phyloP scores from a whole-genome alignment of 73 alveolate species.

The Uronychia binucleata region DNA sequence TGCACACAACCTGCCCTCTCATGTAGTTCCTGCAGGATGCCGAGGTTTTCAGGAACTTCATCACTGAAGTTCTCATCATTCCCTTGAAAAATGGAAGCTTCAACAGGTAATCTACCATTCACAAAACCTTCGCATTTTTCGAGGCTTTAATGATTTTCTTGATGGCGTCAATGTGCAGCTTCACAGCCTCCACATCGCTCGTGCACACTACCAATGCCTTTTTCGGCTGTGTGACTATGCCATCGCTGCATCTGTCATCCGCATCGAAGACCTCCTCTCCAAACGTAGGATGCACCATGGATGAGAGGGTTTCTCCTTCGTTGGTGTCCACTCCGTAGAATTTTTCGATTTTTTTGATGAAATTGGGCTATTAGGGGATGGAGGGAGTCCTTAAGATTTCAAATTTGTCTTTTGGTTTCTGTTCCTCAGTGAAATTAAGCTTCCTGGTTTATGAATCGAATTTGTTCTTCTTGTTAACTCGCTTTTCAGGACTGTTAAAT shows the following conservation, averaged over 20 bases:
- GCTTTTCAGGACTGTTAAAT: too few relatives aligned
- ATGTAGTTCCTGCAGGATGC: not conserved
- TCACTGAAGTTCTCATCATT: not conserved
- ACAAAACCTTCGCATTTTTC: not conserved
- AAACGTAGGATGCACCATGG: not conserved
- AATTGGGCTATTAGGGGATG: too few relatives aligned
- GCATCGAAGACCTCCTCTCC: not conserved
- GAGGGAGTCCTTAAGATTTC: too few relatives aligned
- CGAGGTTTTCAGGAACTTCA: not conserved
- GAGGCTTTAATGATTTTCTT: not conserved
- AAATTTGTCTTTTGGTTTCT: too few relatives aligned
- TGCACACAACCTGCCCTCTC: not conserved
- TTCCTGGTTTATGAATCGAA: too few relatives aligned
- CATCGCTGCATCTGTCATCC: not conserved
- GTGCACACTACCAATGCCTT: too few relatives aligned
- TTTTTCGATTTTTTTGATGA: too few relatives aligned
- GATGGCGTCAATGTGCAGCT: not conserved
- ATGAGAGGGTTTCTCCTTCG: not conserved
- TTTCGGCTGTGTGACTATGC: too few relatives aligned
- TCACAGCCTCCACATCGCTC: not conserved
- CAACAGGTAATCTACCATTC: not conserved
- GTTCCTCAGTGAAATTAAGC: too few relatives aligned
- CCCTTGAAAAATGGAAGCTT: not conserved
- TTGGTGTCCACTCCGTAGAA: not conserved
- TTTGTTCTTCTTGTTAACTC: too few relatives aligned